Base-by-base conservation (phyloP, 2,329 filamentous ascomycete species). In the Arachnomyces sp. region DNA sequence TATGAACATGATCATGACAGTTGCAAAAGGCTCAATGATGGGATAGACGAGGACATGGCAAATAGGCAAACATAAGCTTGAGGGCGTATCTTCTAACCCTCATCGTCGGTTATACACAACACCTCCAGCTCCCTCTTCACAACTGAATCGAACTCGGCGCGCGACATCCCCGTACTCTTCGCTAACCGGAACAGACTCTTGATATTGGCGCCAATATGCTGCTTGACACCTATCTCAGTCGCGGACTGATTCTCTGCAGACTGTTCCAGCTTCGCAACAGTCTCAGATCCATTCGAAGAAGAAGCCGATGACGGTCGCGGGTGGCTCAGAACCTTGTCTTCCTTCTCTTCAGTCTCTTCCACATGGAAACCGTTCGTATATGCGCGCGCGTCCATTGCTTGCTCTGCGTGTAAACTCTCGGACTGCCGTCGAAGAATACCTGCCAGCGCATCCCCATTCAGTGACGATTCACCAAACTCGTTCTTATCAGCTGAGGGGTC, bases 141-240 rank as follows among this genome's bases (percentile, higher is more conserved):
- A 35, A 80, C 62, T 17, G 68, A 60, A 54, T 76, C 70, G 56
- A 82, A 82, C 42, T 81, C 77, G 15, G 65, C 62, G 29, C 72
- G 62, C 13, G 72, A 67, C 47, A 82, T 77, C 1, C 78, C 78
- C 2, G 72, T 72, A 17, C 68, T 68, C 50, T 67, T 72, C 1
- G 77, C 77, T 39, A 82, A 56, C 2, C 77, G 69, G 58, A 76
- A 81, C 53, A 82, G 56, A 52, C 74, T 79, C 63, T 81, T 81
- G 50, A 82, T 67, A 48, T 74, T 77, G 1, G 74, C 76, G 45
- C 73, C 70, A 42, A 82, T 78, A 49, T 82, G 78, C 53, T 79
- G 75, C 49, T 76, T 74, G 36, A 81, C 73, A 2, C 73, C 77
- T 7, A 76, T 59, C 52, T 80, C 77, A 2, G 72, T 73, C n/a